Base-by-base conservation (phyloP, 352 stramenopile genomes). In the Thalassiosira hispida region DNA sequence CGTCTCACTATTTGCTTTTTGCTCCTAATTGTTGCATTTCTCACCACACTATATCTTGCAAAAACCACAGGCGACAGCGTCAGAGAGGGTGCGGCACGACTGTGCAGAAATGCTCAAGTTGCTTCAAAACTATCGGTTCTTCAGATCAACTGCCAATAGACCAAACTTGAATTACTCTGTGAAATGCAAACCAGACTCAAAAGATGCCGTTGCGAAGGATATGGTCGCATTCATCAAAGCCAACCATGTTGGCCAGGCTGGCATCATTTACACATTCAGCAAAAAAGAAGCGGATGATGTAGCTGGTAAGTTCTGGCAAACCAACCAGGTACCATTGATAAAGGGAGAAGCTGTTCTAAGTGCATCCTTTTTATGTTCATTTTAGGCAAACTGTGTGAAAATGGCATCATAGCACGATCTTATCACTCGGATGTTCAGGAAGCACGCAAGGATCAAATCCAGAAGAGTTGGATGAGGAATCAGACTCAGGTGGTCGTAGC, bases 261-360 rank as follows among this genome's bases (percentile, higher is more conserved):
- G 95, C 9, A 98, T 98, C 61, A 89, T 98, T 12, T 98, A 98
- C 79, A 96, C 94, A 31, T 88, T 97, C 23, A 96, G 91, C 29
- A 83, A 90, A 63, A 97, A 98, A 77, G 96, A 98, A 84, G 96
- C 93, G 3, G 93, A 97, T 70, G 90, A 96, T 42, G 91, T 98
- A 12, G 91, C 96, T n/a, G n/a, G n/a, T n/a, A n/a, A n/a, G n/a
- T n/a, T n/a, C n/a, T n/a, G n/a, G n/a, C n/a, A n/a, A n/a, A n/a
- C n/a, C n/a, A n/a, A n/a, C n/a, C 0, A 51, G 96, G 96, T 12
- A 98, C 98, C 61, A 89, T 98, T n/a, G 98, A 98, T 80, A 97
- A 93, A n/a, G n/a, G n/a, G n/a, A n/a, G n/a, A n/a, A n/a, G n/a
- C n/a, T n/a, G n/a, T n/a, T n/a, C n/a, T n/a, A n/a, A n/a, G 93